Evolutionary conservation across 768 basidiomycete species (phyloP).

Genomic region (Cystobasidium tubakii): DNA sequence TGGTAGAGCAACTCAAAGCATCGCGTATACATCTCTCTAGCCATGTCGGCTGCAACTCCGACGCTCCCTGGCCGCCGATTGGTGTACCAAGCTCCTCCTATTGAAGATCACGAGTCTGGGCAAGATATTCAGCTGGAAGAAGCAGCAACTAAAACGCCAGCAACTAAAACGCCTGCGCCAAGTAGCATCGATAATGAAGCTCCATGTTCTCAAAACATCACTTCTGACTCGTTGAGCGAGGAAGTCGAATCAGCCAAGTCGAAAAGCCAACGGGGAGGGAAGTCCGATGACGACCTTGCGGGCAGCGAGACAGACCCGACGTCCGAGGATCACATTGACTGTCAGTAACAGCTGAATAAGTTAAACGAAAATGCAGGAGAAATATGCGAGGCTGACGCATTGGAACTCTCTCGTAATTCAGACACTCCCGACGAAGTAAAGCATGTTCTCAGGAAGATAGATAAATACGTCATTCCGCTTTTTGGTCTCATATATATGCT

Average conservation of each 20-base stretch:
- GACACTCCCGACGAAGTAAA: neutral
- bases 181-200: neutral
- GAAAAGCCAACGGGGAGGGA: neutral
- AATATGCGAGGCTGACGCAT: too few species aligned
- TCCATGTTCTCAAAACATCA: too few species aligned
- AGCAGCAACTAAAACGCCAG: neutral
- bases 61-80: neutral
- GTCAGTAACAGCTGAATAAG: neutral
- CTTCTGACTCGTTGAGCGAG: neutral
- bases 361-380: too few species aligned
- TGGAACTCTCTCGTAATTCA: neutral
- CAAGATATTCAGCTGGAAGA: neutral
- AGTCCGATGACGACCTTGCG: neutral
- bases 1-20: too few species aligned
- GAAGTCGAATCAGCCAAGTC: neutral
- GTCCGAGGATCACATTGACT: neutral
- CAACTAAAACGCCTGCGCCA: neutral
- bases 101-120: neutral
- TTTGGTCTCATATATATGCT: constrained; percentile 28
- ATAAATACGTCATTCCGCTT: constrained; percentile 23
- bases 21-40: too few species aligned
- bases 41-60: too few species aligned
- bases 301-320: neutral
- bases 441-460: constrained; percentile 23
- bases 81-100: neutral